Base-by-base conservation (phyloP, 2,329 filamentous ascomycete species). In the Xylariomycetidae sp. region DNA sequence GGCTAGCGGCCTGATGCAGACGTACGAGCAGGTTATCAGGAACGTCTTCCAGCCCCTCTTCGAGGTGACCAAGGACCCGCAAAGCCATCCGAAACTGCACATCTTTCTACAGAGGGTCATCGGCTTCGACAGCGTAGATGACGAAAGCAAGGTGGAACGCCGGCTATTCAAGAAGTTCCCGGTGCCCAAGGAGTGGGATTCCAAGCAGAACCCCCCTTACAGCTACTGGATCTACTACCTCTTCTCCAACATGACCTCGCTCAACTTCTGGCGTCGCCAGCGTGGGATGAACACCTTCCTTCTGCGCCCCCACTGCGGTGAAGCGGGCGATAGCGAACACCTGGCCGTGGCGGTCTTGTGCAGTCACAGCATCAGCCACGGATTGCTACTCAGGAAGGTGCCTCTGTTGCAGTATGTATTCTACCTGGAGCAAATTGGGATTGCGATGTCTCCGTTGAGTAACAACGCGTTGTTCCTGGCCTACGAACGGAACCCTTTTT, bases 141-240 rank as follows among this genome's bases (percentile, higher is more conserved):
- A 98, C 49, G 92, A 98, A 65, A 95, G 89, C 69, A 98, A 98
- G 64, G 74, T 88, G 3, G 92, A 98, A 61, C 80, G 90, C 18
- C 82, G 92, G 14, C 73, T 96, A n/a, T 95, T 88, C 65, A 84
- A 82, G 53, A 98, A 98, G 58, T 98, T 94, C 47, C 92, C 92
- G 0, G 80, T 92, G 15, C 90, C 92, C 4, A 84, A 79, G 41
- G 79, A 79, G 34, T 98, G 92, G 92, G 76, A 80, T 44, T 88
- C 87, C 1, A 88, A 85, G 50, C 89, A 96, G 60, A 98, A 98
- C 54, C 92, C 92, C 10, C 92, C 92, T 0, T 98, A 98, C 65
- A 95, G 85, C 57, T 98, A 98, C 64, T 98, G 92, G 92, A 85
- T 96, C 54, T 98, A 98, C 63, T 94, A 95, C 54, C 72, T 96